Percentiles rank a stretch among this genome's conserved stretches.
Conservation (phyloP, 1,284 basidiomycete genomes). For the Filobasidium uniguttulatum region DNA sequence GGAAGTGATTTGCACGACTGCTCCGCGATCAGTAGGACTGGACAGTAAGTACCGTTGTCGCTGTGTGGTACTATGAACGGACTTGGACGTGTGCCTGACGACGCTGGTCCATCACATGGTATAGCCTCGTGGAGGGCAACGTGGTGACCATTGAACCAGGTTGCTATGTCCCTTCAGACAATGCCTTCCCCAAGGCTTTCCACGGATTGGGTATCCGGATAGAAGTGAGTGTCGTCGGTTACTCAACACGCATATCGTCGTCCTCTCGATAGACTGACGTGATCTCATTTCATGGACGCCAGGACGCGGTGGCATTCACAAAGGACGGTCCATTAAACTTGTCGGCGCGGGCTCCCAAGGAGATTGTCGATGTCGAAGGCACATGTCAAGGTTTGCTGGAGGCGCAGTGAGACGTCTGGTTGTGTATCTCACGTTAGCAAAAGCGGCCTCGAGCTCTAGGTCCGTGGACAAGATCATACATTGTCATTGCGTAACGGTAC, state of each 20-base stretch:
- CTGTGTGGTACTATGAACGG: too few relatives aligned
- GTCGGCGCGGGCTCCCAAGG: slow-evolving; percentile 70
- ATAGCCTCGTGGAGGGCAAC: slow-evolving; percentile 64
- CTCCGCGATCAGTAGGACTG: slow-evolving; percentile 32
- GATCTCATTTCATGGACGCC: too few relatives aligned
- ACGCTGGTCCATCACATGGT: too few relatives aligned
- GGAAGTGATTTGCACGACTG: slow-evolving; percentile 43
- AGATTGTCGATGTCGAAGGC: slow-evolving; percentile 75
- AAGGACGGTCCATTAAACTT: slow-evolving; percentile 54
- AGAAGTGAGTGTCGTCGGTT: slow-evolving; percentile 44
- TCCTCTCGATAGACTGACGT: background rate
- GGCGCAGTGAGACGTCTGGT: background rate
- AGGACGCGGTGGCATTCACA: slow-evolving; percentile 75
- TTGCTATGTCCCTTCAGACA: slow-evolving; percentile 60
- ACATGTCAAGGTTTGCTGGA: slow-evolving; percentile 60
- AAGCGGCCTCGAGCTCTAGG: too few relatives aligned
- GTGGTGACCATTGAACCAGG: slow-evolving; percentile 56
- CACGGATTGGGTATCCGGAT: slow-evolving; percentile 81
- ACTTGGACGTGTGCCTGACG: too few relatives aligned
- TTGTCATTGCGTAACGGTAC: too few relatives aligned
- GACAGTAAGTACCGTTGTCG: slow-evolving; percentile 23
- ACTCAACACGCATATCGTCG: background rate
- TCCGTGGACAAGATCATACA: too few relatives aligned
- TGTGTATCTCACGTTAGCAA: too few relatives aligned
- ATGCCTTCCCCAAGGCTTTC: slow-evolving; percentile 66